Evolutionary conservation across 352 stramenopile genomes (phyloP), one percentile per base, ranked within the genome.

Genomic region (Globisporangium abappressorium): DNA sequence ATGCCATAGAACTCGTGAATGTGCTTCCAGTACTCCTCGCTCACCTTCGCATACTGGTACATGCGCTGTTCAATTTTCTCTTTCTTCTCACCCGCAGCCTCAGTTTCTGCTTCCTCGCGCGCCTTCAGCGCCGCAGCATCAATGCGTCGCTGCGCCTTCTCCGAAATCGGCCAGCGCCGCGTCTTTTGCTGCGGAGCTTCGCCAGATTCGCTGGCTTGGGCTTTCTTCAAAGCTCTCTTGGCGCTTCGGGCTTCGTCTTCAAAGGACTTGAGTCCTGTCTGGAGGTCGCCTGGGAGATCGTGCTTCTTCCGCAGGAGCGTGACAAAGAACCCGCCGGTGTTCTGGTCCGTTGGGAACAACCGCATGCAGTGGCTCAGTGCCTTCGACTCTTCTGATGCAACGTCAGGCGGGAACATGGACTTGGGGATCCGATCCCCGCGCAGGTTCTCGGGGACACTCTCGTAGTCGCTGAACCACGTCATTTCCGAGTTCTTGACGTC

Each of bases 301-400:
- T 41, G 71, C 53, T 64, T 81, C 66, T 98, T 98, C 36, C 87
- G 72, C 30, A 99, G 78, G 8, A 99, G 80, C 24, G 93, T 91
- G 18, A 99, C 85, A 74, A 99, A 99, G 76, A 99, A 99, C 20
- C 97, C 97, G 34, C 97, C 97, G 1, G 96, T 98, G 74, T 99
- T 94, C 61, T 99, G 89, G 77, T 99, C 96, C 24, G 98, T 98
- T 5, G 98, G 98, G 57, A 99, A 90, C 43, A 99, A 84, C 6
- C 97, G 86, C 71, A 98, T 81, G 68, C 93, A 98, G 26, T 82
- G 69, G 49, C 93, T 75, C 22, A 98, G 76, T 41, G 85, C 57
- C 2, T 57, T 56, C 2, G 47, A 46, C 38, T 76, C 74, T 62
- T 91, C 96, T 8, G 75, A 66, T 34, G 96, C 67, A 30, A 83